These are phyloP conservation scores for Pleurotus giganteus DNA, from an alignment of 768 basidiomycete genomes.

Conservation along the genomic window DNA sequence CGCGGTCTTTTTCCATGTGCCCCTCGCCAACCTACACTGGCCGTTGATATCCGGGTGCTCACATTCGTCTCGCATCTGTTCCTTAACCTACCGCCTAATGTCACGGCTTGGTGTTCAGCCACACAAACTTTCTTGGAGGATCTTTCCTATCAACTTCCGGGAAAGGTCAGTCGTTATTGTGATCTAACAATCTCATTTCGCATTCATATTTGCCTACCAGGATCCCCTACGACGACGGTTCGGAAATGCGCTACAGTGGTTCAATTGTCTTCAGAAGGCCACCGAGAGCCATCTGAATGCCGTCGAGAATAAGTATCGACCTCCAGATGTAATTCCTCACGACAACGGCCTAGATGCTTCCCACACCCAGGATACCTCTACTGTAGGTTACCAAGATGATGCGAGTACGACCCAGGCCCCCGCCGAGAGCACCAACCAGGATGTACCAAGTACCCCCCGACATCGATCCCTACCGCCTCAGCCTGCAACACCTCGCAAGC, in stretches of 20 bases:
- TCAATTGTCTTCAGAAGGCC: conserved; percentile 15
- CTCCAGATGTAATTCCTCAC: background rate
- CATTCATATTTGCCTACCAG: conserved; percentile 13
- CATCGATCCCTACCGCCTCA: too few species aligned
- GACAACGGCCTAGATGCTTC: too few species aligned
- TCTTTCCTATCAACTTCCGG: conserved; percentile 19
- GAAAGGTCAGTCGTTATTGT: conserved; percentile 10
- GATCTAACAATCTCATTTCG: too few species aligned
- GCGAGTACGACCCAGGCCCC: too few species aligned
- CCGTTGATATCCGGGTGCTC: conserved; percentile 27
- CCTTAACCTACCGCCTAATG: conserved; percentile 23
- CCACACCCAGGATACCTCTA: too few species aligned
- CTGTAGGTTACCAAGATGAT: too few species aligned
- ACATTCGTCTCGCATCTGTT: conserved; percentile 26
- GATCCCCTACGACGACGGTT: conserved; percentile 21
- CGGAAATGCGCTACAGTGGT: conserved; percentile 25
- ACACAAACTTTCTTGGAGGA: conserved; percentile 21
- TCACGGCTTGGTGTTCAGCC: conserved; percentile 24
- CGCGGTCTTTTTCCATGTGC: conserved; percentile 25
- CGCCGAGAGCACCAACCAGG: too few species aligned
- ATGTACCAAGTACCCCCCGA: too few species aligned
- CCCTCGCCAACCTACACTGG: conserved; percentile 26
- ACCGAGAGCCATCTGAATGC: conserved; percentile 12
- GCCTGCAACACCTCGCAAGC: too few species aligned
- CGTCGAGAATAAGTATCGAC: background rate